Conservation (phyloP, 2,329 filamentous ascomycete species). For the Metarhizium album region DNA sequence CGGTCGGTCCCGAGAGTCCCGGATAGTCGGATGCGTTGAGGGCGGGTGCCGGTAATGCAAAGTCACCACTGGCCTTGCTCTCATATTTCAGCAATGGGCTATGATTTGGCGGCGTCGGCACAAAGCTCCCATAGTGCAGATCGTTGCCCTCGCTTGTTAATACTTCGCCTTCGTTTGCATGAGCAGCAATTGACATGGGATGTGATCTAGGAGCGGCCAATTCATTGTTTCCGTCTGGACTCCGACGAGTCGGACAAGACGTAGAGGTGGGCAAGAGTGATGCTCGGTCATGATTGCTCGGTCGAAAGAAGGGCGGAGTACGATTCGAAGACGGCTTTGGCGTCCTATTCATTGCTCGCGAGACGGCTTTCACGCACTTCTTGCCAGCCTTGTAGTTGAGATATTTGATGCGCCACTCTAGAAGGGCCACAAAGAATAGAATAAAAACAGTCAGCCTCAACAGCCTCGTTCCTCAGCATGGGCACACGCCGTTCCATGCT, state of each 20-base stretch:
- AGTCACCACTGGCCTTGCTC: constrained; percentile 23
- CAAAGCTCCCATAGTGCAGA: constrained; percentile 44
- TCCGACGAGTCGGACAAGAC: not conserved
- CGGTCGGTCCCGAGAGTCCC: constrained; percentile 12
- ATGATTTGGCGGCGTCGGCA: constrained; percentile 28
- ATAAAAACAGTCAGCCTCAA: not conserved
- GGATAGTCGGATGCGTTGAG: constrained; percentile 27
- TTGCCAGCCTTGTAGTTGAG: constrained; percentile 93
- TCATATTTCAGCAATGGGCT: constrained; percentile 10
- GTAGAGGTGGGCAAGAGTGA: constrained; percentile 1
- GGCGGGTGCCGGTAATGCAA: constrained; percentile 45
- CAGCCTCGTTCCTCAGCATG: not conserved
- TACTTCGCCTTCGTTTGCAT: constrained; percentile 2
- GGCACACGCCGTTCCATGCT: no score
- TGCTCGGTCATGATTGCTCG: constrained; percentile 8
- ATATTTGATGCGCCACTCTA: constrained; percentile 89
- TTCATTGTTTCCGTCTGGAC: not conserved
- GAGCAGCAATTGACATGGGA: constrained; percentile 1
- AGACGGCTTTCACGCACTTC: constrained; percentile 80
- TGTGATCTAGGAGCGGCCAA: not conserved
- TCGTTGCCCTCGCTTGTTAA: constrained; percentile 22
- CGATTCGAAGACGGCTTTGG: constrained; percentile 28
- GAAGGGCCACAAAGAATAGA: not conserved
- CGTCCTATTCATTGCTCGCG: constrained; percentile 56
- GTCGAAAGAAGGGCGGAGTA: constrained; percentile 20